Percentiles rank a stretch among this genome's conserved stretches.
Conservation (phyloP, 1,284 basidiomycete species). For the Microbotryum saponariae region DNA sequence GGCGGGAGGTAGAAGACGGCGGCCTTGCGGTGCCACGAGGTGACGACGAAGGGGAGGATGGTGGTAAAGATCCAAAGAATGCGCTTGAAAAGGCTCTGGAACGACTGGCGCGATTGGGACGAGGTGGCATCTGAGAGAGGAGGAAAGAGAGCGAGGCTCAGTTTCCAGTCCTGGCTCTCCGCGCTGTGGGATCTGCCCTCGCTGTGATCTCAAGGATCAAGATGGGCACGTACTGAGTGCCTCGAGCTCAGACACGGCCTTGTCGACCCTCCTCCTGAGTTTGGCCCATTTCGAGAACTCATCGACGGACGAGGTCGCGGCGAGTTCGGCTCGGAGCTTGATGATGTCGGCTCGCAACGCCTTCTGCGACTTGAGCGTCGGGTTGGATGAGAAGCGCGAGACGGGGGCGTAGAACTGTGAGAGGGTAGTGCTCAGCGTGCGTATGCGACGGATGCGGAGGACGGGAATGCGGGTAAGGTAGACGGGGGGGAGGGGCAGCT, state of each 20-base stretch:
- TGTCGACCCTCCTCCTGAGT: conserved; percentile 81
- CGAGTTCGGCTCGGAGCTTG: conserved; percentile 70
- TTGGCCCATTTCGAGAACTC: conserved; percentile 99
- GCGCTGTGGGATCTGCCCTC: too few species aligned
- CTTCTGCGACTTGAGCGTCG: background rate
- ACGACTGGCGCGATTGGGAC: conserved; percentile 56
- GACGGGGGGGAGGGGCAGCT: background rate
- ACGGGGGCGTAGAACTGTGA: background rate
- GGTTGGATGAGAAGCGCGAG: background rate
- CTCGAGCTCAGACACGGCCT: conserved; percentile 87
- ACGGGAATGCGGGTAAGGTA: background rate
- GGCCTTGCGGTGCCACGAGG: conserved; percentile 77
- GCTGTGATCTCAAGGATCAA: too few species aligned
- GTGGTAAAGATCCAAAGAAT: conserved; percentile 73
- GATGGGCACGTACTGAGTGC: conserved; percentile 51
- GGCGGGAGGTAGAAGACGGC: conserved; percentile 86
- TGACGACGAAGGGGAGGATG: conserved; percentile 68
- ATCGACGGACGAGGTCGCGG: conserved; percentile 87
- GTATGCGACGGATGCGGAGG: background rate
- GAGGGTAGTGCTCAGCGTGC: conserved; percentile 2
- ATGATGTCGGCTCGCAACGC: conserved; percentile 69
- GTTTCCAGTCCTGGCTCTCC: background rate
- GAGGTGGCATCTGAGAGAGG: conserved; percentile 57
- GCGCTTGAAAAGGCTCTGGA: conserved; percentile 64
- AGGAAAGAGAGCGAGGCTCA: conserved; percentile 4